phyloP scores from a whole-genome alignment of 2,329 filamentous ascomycete genomes.

The Ilyonectria destructans region DNA sequence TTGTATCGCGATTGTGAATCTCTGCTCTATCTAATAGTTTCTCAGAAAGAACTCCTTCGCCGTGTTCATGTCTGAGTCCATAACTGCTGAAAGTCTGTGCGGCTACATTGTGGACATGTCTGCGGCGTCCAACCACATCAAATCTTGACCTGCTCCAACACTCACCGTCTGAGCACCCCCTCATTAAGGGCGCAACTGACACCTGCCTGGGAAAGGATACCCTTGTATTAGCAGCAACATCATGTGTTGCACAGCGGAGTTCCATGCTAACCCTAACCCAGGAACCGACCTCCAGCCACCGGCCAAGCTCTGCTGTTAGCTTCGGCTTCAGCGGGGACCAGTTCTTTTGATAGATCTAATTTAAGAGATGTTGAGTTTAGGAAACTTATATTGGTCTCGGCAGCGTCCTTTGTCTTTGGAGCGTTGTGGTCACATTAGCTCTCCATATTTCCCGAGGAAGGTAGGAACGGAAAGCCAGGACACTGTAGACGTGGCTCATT shows the following conservation, averaged over 20 bases:
- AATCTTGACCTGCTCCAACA: background rate
- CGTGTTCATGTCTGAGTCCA: background rate
- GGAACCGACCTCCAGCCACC: slow-evolving; percentile 28
- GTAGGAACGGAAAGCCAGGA: background rate
- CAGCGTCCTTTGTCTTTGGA: background rate
- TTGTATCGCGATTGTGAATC: background rate
- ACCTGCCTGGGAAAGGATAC: background rate
- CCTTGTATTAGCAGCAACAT: background rate
- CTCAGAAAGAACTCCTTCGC: background rate
- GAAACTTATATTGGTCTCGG: background rate
- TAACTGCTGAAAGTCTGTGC: background rate
- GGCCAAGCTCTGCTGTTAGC: slow-evolving; percentile 24
- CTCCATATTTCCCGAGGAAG: background rate
- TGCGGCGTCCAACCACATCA: background rate
- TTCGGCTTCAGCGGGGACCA: slow-evolving; percentile 15
- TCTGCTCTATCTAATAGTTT: background rate
- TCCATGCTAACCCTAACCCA: slow-evolving; percentile 21
- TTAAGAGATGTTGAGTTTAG: background rate
- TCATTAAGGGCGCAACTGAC: background rate
- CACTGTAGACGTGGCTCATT: background rate
- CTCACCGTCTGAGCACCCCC: background rate
- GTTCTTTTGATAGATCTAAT: background rate
- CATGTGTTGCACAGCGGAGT: background rate
- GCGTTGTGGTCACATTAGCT: background rate
- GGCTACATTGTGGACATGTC: background rate